Conservation (phyloP, 176 grass and related monocot genomes). For the Musa itinerans region DNA sequence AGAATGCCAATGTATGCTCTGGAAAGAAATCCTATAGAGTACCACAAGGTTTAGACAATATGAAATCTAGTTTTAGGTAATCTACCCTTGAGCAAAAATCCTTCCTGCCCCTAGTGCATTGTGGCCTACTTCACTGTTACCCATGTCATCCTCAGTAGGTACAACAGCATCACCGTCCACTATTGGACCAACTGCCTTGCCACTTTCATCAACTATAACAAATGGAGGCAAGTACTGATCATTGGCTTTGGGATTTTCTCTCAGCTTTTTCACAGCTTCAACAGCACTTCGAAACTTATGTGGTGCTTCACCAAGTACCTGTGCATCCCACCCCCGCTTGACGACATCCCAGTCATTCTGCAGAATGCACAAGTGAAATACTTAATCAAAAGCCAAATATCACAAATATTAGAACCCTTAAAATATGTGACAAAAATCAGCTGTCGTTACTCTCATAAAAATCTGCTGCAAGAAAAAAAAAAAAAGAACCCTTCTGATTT, state of each 20-base stretch:
- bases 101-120: slow-evolving; percentile 90
- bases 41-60: background rate
- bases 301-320: slow-evolving; percentile 90
- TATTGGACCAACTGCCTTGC: slow-evolving; percentile 78
- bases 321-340: slow-evolving; percentile 91
- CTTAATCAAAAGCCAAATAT: background rate
- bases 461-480: no score
- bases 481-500: no score
- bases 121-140: slow-evolving; percentile 98
- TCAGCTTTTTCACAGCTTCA: slow-evolving; percentile 84
- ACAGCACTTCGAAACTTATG: slow-evolving; percentile 62
- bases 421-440: no score
- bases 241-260: slow-evolving; percentile 49
- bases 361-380: background rate
- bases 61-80: background rate
- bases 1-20: background rate
- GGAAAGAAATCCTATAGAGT: background rate
- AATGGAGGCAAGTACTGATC: slow-evolving; percentile 89
- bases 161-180: slow-evolving; percentile 87
- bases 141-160: slow-evolving; percentile 89
- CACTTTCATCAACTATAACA: slow-evolving; percentile 80
- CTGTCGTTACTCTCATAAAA: no score
- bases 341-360: slow-evolving; percentile 93
- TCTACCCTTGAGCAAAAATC: slow-evolving; percentile 86
- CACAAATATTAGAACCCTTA: no score